Evolutionary conservation across 345 rosid species (phyloP).

Genomic region (Boechera stricta): DNA sequence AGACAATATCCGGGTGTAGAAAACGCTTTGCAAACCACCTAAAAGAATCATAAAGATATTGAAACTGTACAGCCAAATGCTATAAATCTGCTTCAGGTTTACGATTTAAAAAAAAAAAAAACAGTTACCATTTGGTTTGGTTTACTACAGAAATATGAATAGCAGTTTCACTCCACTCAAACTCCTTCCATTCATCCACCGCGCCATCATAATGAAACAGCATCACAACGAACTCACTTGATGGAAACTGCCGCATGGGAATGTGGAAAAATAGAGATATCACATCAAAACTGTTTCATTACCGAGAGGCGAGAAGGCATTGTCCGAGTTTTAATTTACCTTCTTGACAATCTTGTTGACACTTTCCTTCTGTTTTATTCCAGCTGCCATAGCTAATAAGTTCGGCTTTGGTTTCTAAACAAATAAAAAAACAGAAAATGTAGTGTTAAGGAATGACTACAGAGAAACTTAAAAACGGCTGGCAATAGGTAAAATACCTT

Average conservation of each 20-base stretch:
- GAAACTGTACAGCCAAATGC: background rate
- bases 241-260: slow-evolving; percentile 56
- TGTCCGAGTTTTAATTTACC: slow-evolving; percentile 45
- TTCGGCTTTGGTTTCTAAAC: slow-evolving; percentile 56
- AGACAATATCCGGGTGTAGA: slow-evolving; percentile 56
- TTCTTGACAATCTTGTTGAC: slow-evolving; percentile 74
- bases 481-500: slow-evolving; percentile 43
- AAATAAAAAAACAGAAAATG: background rate
- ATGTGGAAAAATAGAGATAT: background rate
- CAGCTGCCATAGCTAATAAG: slow-evolving; percentile 79
- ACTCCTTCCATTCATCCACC: slow-evolving; percentile 74
- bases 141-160: slow-evolving; percentile 70
- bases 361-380: slow-evolving; percentile 67
- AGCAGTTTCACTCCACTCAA: slow-evolving; percentile 66
- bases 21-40: slow-evolving; percentile 98
- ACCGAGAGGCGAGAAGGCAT: slow-evolving; percentile 4
- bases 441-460: background rate
- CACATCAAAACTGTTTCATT: slow-evolving; percentile 6
- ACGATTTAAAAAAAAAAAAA: background rate
- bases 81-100: background rate
- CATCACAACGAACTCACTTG: slow-evolving; percentile 67
- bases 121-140: slow-evolving; percentile 82
- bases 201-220: slow-evolving; percentile 80
- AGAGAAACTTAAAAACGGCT: background rate
- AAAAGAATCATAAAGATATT: background rate